Conservation (phyloP, 108 stramenopile genomes). For the Cyclostephanos tholiformis region DNA sequence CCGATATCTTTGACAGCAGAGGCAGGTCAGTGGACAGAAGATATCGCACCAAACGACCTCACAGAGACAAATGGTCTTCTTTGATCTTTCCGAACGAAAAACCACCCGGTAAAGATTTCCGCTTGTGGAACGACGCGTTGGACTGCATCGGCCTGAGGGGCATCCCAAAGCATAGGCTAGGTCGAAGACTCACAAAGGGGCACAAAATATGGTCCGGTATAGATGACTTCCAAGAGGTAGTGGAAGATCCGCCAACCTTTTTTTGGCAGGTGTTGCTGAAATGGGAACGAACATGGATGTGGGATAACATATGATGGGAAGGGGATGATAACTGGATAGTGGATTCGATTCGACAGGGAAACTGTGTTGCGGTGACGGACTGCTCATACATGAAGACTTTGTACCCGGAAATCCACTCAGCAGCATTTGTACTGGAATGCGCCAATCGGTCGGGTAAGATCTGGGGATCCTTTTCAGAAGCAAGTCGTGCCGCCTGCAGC, state of each 20-base stretch:
- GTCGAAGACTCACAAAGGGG: not conserved
- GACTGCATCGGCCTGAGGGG: not conserved
- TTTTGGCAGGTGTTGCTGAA: not conserved
- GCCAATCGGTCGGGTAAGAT: not conserved
- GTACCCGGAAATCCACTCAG: not conserved
- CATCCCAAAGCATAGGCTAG: not conserved
- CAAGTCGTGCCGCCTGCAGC: not conserved
- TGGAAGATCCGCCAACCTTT: not conserved
- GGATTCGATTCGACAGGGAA: conserved; percentile 1
- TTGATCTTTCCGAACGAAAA: not conserved
- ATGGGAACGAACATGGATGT: not conserved
- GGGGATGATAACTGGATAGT: conserved; percentile 7
- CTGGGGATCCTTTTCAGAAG: conserved; percentile 9
- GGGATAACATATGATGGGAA: not conserved
- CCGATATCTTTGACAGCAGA: not conserved
- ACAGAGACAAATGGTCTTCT: not conserved
- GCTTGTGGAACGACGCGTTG: not conserved
- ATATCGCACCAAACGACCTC: not conserved
- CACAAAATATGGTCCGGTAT: not conserved
- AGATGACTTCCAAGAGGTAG: not conserved
- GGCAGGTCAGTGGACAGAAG: not conserved
- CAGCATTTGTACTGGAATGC: conserved; percentile 19
- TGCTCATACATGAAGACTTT: conserved; percentile 20
- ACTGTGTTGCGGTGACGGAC: conserved; percentile 19
- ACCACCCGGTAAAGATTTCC: not conserved